These are phyloP conservation scores for Endogone sp. DNA, from an alignment of 192 early-diverging fungal species.

Conservation along the genomic window DNA sequence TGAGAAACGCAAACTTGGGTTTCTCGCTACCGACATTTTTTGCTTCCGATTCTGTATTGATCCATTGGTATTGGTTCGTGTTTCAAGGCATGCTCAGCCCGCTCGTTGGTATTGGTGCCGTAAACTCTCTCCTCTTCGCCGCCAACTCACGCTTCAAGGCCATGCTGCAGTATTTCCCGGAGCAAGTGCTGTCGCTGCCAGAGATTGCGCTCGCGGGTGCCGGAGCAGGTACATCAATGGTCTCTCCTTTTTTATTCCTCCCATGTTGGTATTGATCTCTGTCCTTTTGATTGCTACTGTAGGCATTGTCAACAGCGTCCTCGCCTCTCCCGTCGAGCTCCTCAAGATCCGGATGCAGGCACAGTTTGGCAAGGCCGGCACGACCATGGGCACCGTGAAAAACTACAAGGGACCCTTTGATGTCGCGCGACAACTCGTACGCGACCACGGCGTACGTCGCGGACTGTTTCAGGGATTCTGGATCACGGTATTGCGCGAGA, in stretches of 20 bases:
- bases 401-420: slow-evolving; percentile 61
- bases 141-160: slow-evolving; percentile 67
- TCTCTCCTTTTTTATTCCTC: neutral
- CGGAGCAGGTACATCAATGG: slow-evolving; percentile 59
- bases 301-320: slow-evolving; percentile 74
- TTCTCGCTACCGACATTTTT: neutral
- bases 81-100: slow-evolving; percentile 84
- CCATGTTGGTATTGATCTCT: neutral
- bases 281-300: slow-evolving; percentile 2
- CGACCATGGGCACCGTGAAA: slow-evolving; percentile 17
- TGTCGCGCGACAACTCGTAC: slow-evolving; percentile 60
- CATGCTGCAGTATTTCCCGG: slow-evolving; percentile 42
- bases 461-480: slow-evolving; percentile 85
- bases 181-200: slow-evolving; percentile 46
- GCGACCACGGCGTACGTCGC: slow-evolving; percentile 58
- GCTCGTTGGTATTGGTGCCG: slow-evolving; percentile 74
- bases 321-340: slow-evolving; percentile 93
- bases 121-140: slow-evolving; percentile 84
- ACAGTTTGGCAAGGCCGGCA: slow-evolving; percentile 57
- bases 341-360: slow-evolving; percentile 91
- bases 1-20: too few species aligned
- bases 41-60: neutral
- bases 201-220: slow-evolving; percentile 86
- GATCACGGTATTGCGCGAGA: slow-evolving; percentile 73
- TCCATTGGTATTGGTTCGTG: too few species aligned